Conservation (phyloP, 768 basidiomycete species). For the Leccinum longicurvipes region DNA sequence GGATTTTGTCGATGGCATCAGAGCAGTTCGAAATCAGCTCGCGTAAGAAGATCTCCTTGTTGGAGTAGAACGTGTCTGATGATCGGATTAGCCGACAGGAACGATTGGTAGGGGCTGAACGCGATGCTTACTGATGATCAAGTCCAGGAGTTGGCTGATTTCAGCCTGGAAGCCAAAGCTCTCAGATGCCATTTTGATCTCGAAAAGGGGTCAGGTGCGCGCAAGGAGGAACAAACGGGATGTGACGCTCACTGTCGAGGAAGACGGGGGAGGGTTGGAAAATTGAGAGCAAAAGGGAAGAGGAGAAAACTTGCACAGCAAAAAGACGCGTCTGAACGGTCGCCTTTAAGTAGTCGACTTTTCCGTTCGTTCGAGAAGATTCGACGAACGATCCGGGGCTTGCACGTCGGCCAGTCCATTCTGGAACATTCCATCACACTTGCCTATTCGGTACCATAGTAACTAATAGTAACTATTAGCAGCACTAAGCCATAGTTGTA, state of each 20-base stretch:
- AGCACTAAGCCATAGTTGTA: neutral
- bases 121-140: slow-evolving; percentile 86
- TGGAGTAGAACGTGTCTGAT: slow-evolving; percentile 98
- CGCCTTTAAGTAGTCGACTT: slow-evolving; percentile 36
- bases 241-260: slow-evolving; percentile 14
- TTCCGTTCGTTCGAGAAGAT: slow-evolving; percentile 42
- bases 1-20: slow-evolving; percentile 99
- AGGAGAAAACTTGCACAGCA: slow-evolving; percentile 3
- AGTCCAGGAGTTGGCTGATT: slow-evolving; percentile 96
- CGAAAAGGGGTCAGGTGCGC: slow-evolving; percentile 12
- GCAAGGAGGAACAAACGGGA: neutral
- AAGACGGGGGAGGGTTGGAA: slow-evolving; percentile 5
- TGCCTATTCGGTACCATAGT: slow-evolving; percentile 27
- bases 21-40: slow-evolving; percentile 97
- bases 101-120: neutral
- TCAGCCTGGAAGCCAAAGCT: slow-evolving; percentile 98
- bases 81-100: slow-evolving; percentile 8
- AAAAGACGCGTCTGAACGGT: slow-evolving; percentile 17
- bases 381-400: slow-evolving; percentile 28
- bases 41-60: slow-evolving; percentile 99
- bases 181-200: slow-evolving; percentile 65
- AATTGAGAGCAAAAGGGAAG: slow-evolving; percentile 10
- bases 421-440: slow-evolving; percentile 34
- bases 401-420: slow-evolving; percentile 21
- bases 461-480: no score